Conservation (phyloP, 2,329 filamentous ascomycete genomes). For the Cadophora luteo-olivacea region DNA sequence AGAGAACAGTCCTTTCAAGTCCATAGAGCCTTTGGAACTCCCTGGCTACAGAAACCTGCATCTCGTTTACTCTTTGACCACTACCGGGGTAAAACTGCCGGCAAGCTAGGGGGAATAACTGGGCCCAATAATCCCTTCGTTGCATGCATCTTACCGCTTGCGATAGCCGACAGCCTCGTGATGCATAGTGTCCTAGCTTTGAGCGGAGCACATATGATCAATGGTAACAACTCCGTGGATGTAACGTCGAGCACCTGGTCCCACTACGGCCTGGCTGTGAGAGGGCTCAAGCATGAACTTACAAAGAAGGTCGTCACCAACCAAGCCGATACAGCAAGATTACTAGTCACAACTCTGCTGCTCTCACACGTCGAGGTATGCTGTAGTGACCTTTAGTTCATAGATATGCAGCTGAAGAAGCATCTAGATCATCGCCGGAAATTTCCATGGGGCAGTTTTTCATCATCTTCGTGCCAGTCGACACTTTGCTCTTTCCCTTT, state of each 20-base stretch:
- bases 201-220: conserved; percentile 6
- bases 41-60: background rate
- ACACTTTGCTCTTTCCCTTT: background rate
- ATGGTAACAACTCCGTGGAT: background rate
- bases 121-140: background rate
- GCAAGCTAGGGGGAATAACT: background rate
- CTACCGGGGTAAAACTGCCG: conserved; percentile 8
- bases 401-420: background rate
- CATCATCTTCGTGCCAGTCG: conserved; percentile 12
- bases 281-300: conserved; percentile 8
- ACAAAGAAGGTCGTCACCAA: background rate
- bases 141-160: background rate
- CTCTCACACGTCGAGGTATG: background rate
- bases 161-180: conserved; percentile 2
- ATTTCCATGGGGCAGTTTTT: background rate
- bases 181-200: conserved; percentile 8
- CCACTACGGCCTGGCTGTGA: conserved; percentile 8
- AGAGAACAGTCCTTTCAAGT: background rate
- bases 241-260: background rate
- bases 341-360: background rate
- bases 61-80: conserved; percentile 12
- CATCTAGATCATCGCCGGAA: conserved; percentile 3
- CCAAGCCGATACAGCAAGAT: background rate
- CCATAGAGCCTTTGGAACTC: background rate
- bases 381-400: background rate